Base-by-base conservation (phyloP, 345 rosid genomes). In the Hibiscus trionum region DNA sequence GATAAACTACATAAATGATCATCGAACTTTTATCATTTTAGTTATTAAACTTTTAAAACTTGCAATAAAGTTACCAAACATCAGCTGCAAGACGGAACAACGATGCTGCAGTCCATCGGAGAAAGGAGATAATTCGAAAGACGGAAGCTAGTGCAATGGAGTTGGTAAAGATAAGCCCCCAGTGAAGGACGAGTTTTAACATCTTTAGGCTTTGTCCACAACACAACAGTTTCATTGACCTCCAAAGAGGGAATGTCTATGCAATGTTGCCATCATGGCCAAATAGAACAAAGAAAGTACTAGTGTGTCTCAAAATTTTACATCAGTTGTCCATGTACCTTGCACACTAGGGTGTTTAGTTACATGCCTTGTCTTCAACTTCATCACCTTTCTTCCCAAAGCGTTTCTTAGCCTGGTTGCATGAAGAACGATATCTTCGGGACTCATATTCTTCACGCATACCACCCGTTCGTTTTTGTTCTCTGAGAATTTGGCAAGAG, bases 281-380 rank as follows among this genome's bases (percentile, higher is more conserved):
- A 53, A 33, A 69, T 11, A n/a, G 72, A 53, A 71, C 55, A 21
- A 58, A 21, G 44, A 39, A 35, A 27, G 57, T 9, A n/a, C 15
- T n/a, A 24, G 12, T 69, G 63, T 27, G 69, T 29, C 33, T 87
- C 84, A 89, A 75, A 87, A 80, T 29, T 83, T 79, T 73, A 83
- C 61, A 7, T 77, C 89, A 2, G 99, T 88, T 1, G 92, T 82
- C 99, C 99, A 90, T 0, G 93, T 90, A 65, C 97, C 99, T 78
- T 91, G 98, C 67, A 91, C 97, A 15, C 96, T 88, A 0, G 97
- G 97, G 61, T 88, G 88, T 64, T 83, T 82, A 37, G 96, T 92
- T 16, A 88, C 86, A 71, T 91, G 95, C 68, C 97, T 84, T 0
- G 97, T 95, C 79, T 79, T 87, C 57, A 90, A 79, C 76, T 90